phyloP scores from a whole-genome alignment of 1,284 basidiomycete genomes.

The Pulchroboletus neoregius region DNA sequence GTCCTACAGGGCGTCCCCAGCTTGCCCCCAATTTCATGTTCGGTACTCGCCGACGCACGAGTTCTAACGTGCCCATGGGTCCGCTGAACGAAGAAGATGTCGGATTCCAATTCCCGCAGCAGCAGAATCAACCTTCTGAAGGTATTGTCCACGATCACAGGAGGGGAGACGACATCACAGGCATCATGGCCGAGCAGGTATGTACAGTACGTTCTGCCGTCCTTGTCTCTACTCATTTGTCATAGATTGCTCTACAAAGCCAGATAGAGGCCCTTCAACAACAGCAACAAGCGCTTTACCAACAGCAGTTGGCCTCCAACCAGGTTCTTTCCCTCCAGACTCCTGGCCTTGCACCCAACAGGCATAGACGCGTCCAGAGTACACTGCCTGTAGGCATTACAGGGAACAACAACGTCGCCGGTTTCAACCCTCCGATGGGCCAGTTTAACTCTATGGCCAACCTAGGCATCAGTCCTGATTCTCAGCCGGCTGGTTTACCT shows the following conservation, averaged over 20 bases:
- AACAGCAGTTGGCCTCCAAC: constrained; percentile 79
- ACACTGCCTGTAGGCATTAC: constrained; percentile 63
- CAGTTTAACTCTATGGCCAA: constrained; percentile 60
- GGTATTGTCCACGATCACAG: constrained; percentile 45
- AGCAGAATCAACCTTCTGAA: constrained; percentile 43
- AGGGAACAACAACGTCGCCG: constrained; percentile 41
- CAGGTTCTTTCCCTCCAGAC: constrained; percentile 70
- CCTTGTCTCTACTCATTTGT: constrained; percentile 12
- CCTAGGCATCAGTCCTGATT: constrained; percentile 61
- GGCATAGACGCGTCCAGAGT: constrained; percentile 88
- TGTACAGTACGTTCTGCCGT: constrained; percentile 8
- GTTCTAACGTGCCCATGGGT: constrained; percentile 49
- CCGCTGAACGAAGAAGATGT: constrained; percentile 75
- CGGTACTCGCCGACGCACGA: constrained; percentile 63
- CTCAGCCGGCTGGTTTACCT: constrained; percentile 60
- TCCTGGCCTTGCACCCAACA: constrained; percentile 62
- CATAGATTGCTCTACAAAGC: constrained; percentile 80
- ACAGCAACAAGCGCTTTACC: constrained; percentile 83
- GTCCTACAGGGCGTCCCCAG: constrained; percentile 83
- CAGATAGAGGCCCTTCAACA: constrained; percentile 91
- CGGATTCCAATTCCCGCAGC: constrained; percentile 80
- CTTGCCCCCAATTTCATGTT: constrained; percentile 88
- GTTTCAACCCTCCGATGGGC: constrained; percentile 58
- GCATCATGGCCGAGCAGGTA: constrained; percentile 90
- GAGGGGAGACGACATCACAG: constrained; percentile 69